phyloP scores from a whole-genome alignment of 441 rosid genomes.

The Populus hybrid region DNA sequence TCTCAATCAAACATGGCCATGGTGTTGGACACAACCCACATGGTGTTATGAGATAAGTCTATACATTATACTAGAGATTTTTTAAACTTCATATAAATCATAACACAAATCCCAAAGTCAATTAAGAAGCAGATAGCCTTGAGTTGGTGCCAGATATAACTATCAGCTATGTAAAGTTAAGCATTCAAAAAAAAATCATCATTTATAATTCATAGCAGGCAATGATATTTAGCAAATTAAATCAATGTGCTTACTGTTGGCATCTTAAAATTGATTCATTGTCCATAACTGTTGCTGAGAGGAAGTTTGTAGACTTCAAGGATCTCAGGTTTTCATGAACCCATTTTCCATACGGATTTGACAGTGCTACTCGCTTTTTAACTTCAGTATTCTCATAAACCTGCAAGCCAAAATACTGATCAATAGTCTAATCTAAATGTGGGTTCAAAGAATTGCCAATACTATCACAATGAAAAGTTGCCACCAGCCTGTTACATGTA shows the following conservation, averaged over 20 bases:
- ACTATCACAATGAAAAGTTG: not conserved
- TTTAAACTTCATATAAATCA: not conserved
- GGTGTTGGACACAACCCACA: too few species aligned
- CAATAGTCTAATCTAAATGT: not conserved
- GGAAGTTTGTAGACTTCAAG: conserved; percentile 70
- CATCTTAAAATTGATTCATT: conserved; percentile 75
- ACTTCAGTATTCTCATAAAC: conserved; percentile 97
- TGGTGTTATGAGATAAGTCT: too few species aligned
- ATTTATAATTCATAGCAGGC: not conserved
- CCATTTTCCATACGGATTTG: conserved; percentile 92
- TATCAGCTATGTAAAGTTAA: not conserved
- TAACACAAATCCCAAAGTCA: not conserved
- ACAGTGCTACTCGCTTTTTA: conserved; percentile 77
- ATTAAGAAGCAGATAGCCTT: not conserved
- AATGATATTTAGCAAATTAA: conserved; percentile 2
- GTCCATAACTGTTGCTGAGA: conserved; percentile 70
- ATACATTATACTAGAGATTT: not conserved
- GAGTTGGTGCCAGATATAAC: not conserved
- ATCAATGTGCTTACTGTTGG: conserved; percentile 73
- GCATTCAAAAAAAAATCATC: not conserved
- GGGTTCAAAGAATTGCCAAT: not conserved
- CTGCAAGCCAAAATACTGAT: conserved; percentile 40
- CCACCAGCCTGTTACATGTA: not conserved
- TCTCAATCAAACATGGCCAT: not conserved
- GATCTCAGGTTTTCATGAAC: conserved; percentile 71